phyloP scores from a whole-genome alignment of 345 rosid species.

The Dovyalis caffra region DNA sequence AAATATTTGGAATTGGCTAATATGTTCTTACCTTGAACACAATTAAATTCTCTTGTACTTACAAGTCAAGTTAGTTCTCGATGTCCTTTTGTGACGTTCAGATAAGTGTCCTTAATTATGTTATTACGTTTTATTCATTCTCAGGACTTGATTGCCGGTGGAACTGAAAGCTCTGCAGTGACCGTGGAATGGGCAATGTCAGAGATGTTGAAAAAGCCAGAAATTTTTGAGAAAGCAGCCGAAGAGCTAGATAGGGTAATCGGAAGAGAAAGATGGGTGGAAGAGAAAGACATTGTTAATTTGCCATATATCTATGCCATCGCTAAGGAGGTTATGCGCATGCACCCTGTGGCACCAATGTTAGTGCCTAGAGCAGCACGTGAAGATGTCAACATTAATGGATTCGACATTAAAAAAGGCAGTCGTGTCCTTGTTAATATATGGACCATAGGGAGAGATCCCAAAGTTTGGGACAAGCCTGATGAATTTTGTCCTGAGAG shows the following conservation, averaged over 20 bases:
- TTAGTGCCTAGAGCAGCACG: constrained; percentile 45
- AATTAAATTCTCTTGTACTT: too few relatives aligned
- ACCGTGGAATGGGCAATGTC: constrained; percentile 68
- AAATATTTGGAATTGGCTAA: too few relatives aligned
- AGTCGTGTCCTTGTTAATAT: constrained; percentile 42
- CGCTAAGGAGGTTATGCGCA: constrained; percentile 59
- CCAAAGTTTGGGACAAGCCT: constrained; percentile 50
- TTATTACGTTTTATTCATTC: not conserved
- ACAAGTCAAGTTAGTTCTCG: too few relatives aligned
- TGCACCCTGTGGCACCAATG: constrained; percentile 65
- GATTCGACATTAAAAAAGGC: constrained; percentile 48
- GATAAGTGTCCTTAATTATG: not conserved
- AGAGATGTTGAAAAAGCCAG: constrained; percentile 47
- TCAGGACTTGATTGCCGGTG: constrained; percentile 61
- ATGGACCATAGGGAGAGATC: constrained; percentile 65
- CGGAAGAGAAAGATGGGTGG: constrained; percentile 51
- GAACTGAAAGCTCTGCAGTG: constrained; percentile 63
- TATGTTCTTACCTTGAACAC: too few relatives aligned
- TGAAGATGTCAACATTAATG: constrained; percentile 38
- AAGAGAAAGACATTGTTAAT: constrained; percentile 50
- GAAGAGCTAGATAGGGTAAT: constrained; percentile 59
- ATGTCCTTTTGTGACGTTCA: too few relatives aligned
- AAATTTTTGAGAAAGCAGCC: constrained; percentile 44
- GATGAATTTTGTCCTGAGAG: constrained; percentile 54
- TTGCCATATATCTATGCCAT: constrained; percentile 49